These are phyloP conservation scores for Candida nanaspora DNA, from an alignment of 805 yeast species.

Conservation along the genomic window DNA sequence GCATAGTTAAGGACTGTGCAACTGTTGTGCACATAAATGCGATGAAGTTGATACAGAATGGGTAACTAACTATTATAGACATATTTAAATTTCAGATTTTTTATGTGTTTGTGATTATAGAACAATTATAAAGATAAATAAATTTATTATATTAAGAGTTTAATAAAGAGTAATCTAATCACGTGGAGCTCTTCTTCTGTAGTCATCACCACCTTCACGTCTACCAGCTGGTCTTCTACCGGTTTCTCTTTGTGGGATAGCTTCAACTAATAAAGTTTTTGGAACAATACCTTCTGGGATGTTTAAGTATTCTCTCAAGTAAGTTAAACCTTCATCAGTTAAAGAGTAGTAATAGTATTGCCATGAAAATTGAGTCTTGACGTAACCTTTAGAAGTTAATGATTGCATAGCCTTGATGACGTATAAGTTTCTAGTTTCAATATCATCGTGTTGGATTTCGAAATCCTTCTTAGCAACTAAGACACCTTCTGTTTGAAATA, in stretches of 20 bases:
- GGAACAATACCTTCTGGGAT: conserved; percentile 99
- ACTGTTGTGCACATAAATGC: too few relatives aligned
- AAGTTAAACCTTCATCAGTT: conserved; percentile 99
- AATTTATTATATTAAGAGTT: background rate
- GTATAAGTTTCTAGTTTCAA: conserved; percentile 95
- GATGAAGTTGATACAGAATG: too few relatives aligned
- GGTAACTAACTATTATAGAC: conserved; percentile 4
- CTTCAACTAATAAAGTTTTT: conserved; percentile 92
- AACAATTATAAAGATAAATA: too few relatives aligned
- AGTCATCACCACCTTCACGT: conserved; percentile 43
- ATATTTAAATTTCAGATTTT: background rate
- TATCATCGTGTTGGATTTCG: conserved; percentile 96
- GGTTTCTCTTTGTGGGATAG: conserved; percentile 68
- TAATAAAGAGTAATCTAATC: conserved; percentile 25
- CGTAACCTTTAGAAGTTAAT: conserved; percentile 97
- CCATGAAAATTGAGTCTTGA: conserved; percentile 99
- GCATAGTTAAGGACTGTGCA: too few relatives aligned
- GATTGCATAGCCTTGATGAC: conserved; percentile 99
- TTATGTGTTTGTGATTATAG: background rate
- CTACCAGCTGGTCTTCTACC: conserved; percentile 45
- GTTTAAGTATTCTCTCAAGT: conserved; percentile 96
- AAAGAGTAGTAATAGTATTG: conserved; percentile 99
- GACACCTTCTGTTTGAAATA: conserved; percentile 77
- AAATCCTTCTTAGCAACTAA: conserved; percentile 99
- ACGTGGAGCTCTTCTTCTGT: conserved; percentile 56